Conservation (phyloP, 306 rosid species). For the Quercus glauca region DNA sequence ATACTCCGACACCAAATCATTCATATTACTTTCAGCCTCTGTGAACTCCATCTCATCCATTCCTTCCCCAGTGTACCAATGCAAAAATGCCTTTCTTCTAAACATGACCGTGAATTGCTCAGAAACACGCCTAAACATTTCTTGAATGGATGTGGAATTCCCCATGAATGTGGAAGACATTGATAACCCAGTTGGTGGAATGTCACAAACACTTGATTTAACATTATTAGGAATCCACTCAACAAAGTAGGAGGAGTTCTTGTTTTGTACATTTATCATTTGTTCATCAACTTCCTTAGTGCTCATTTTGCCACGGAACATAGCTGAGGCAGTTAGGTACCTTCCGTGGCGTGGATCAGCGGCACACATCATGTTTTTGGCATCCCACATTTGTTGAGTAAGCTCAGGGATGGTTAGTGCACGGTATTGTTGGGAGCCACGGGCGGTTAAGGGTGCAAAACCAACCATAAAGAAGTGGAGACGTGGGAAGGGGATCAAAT, state of each 20-base stretch:
- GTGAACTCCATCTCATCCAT: slow-evolving; percentile 95
- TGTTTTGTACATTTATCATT: slow-evolving; percentile 85
- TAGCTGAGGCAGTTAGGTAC: slow-evolving; percentile 79
- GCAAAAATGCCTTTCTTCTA: slow-evolving; percentile 87
- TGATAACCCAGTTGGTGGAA: slow-evolving; percentile 71
- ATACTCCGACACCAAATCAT: slow-evolving; percentile 85
- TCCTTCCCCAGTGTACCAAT: slow-evolving; percentile 90
- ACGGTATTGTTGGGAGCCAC: slow-evolving; percentile 69
- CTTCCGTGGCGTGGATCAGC: slow-evolving; percentile 90
- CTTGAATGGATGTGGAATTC: slow-evolving; percentile 82
- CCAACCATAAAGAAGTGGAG: slow-evolving; percentile 91
- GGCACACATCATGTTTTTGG: slow-evolving; percentile 85
- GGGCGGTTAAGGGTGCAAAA: slow-evolving; percentile 78
- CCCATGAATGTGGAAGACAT: slow-evolving; percentile 93
- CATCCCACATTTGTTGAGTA: slow-evolving; percentile 93
- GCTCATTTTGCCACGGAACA: slow-evolving; percentile 92
- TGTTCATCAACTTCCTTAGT: slow-evolving; percentile 87
- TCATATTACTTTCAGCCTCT: slow-evolving; percentile 90
- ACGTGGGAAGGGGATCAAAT: slow-evolving; percentile 79
- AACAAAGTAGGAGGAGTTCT: slow-evolving; percentile 80
- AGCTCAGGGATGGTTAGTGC: slow-evolving; percentile 88
- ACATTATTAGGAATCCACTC: slow-evolving; percentile 95
- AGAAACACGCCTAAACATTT: slow-evolving; percentile 84
- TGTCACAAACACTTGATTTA: slow-evolving; percentile 85
- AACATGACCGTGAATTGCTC: slow-evolving; percentile 91